These are phyloP conservation scores for Cucurbita ficifolia DNA, from an alignment of 306 rosid species.

Conservation along the genomic window DNA sequence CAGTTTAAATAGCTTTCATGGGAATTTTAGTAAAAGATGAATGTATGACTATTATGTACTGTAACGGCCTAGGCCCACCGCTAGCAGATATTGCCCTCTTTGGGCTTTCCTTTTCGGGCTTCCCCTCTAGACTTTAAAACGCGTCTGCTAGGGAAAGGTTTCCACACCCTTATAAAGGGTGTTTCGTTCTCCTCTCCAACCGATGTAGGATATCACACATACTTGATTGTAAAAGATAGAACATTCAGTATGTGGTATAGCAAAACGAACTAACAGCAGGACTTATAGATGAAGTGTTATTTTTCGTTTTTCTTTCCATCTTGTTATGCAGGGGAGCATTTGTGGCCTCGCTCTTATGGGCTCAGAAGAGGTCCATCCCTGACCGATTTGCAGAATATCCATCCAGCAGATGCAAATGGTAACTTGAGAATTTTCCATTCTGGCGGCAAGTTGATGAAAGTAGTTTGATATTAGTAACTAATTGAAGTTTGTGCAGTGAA, in stretches of 20 bases:
- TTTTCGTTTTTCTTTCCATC: not conserved
- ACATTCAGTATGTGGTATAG: not conserved
- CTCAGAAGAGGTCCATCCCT: conserved; percentile 35
- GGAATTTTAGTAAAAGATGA: not conserved
- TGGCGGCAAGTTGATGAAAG: not conserved
- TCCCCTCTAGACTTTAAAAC: too few species aligned
- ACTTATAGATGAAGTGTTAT: not conserved
- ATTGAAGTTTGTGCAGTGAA: conserved; percentile 29
- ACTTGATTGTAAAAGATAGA: not conserved
- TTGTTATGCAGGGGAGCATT: conserved; percentile 44
- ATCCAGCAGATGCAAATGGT: conserved; percentile 61
- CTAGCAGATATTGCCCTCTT: too few species aligned
- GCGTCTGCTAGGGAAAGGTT: too few species aligned
- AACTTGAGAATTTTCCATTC: conserved; percentile 5
- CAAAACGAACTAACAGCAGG: not conserved
- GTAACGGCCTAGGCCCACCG: too few species aligned
- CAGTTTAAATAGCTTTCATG: not conserved
- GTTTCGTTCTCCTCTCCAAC: too few species aligned
- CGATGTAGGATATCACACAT: too few species aligned
- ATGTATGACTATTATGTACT: not conserved
- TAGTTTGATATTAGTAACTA: not conserved
- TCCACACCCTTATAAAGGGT: too few species aligned
- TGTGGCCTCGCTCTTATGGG: conserved; percentile 79
- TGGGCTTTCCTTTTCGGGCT: too few species aligned
- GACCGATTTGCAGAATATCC: conserved; percentile 64